Percentiles rank a stretch among this genome's conserved stretches.
These are phyloP conservation scores for Crucihimalaya himalaica DNA, from an alignment of 345 rosid species.

Conservation along the genomic window DNA sequence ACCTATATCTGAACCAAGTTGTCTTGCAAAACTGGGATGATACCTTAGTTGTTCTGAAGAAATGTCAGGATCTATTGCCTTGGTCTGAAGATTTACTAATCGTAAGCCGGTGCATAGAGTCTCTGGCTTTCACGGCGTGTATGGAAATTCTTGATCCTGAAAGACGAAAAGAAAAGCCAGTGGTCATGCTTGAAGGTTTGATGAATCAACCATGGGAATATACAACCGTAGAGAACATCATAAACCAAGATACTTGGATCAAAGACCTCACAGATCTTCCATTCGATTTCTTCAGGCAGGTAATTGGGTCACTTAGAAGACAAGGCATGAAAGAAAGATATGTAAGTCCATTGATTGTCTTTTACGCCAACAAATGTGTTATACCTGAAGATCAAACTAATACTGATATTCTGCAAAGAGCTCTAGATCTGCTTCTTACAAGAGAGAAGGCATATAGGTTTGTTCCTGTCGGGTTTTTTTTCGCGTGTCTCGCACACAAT, in stretches of 20 bases:
- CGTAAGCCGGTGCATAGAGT: conserved; percentile 77
- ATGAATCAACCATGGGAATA: conserved; percentile 58
- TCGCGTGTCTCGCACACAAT: conserved; percentile 57
- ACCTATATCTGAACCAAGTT: conserved; percentile 77
- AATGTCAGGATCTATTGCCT: conserved; percentile 4
- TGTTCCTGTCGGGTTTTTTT: conserved; percentile 73
- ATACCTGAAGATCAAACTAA: conserved; percentile 44
- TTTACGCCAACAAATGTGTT: conserved; percentile 64
- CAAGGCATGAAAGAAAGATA: conserved; percentile 88
- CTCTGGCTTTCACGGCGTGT: conserved; percentile 81
- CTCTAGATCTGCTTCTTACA: conserved; percentile 59
- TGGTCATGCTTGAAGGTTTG: conserved; percentile 54
- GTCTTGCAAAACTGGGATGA: conserved; percentile 81
- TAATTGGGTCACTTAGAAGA: conserved; percentile 69
- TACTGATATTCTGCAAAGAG: conserved; percentile 48
- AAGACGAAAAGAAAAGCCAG: conserved; percentile 59
- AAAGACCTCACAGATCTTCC: conserved; percentile 73
- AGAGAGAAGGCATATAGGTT: conserved; percentile 54
- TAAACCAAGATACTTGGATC: conserved; percentile 66
- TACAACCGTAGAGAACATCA: conserved; percentile 46
- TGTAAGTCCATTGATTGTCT: conserved; percentile 61
- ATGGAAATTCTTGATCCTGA: conserved; percentile 93
- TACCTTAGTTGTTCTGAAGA: conserved; percentile 59
- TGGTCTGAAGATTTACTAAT: conserved; percentile 42
- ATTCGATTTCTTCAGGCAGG: conserved; percentile 66